Conservation (phyloP, 2,329 filamentous ascomycete genomes). For the Alternaria rosae region DNA sequence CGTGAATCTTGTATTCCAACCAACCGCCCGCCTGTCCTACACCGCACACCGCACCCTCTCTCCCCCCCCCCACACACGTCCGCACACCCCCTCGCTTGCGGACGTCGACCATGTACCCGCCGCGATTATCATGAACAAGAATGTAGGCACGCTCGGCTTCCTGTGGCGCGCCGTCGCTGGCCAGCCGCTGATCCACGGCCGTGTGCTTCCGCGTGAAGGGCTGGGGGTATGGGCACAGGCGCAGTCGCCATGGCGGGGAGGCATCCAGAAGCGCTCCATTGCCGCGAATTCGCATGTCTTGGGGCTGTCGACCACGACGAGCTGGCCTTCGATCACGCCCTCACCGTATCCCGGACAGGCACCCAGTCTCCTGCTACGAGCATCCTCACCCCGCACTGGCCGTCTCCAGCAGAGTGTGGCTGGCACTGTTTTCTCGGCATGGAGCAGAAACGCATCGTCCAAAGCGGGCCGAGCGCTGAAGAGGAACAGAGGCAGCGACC, state of each 20-base stretch:
- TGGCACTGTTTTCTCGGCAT: constrained; percentile 37
- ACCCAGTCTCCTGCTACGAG: constrained; percentile 19
- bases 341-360: constrained; percentile 20
- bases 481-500: constrained; percentile 23
- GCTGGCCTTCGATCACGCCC: constrained; percentile 7
- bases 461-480: constrained; percentile 25
- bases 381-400: constrained; percentile 7
- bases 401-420: constrained; percentile 31
- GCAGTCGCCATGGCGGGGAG: constrained; percentile 11
- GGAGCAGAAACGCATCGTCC: constrained; percentile 39
- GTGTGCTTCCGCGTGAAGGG: constrained; percentile 24
- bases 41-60: constrained; percentile 10
- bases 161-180: constrained; percentile 42
- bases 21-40: constrained; percentile 8
- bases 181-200: constrained; percentile 31
- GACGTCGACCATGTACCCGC: constrained; percentile 42
- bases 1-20: constrained; percentile 21
- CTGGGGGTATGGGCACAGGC: constrained; percentile 12
- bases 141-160: constrained; percentile 50
- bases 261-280: constrained; percentile 17
- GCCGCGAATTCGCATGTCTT: constrained; percentile 14
- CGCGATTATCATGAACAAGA: constrained; percentile 54
- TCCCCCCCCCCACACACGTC: constrained; percentile 3
- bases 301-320: constrained; percentile 2
- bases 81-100: constrained; percentile 11